Evolutionary conservation across 225 moss, liverwort and hornwort genomes (phyloP).

Genomic region (Polytrichum commune): DNA sequence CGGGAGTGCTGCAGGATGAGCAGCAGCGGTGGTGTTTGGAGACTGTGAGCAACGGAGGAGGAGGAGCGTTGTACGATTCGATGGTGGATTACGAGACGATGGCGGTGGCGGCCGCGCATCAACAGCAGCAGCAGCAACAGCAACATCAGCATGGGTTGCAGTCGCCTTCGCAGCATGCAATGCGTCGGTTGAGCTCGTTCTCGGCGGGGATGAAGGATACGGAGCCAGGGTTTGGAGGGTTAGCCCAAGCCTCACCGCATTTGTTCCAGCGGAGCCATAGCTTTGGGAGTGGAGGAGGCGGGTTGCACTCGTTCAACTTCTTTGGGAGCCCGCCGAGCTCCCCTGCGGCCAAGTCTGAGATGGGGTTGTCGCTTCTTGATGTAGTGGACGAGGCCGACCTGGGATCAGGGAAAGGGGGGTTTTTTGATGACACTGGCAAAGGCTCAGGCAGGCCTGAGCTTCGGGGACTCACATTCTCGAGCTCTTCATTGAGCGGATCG

Average conservation of each 20-base stretch:
- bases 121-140: conserved; percentile 6
- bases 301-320: conserved; percentile 48
- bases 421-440: conserved; percentile 47
- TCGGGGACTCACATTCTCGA: conserved; percentile 40
- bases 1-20: conserved; percentile 84
- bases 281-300: conserved; percentile 43
- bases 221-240: conserved; percentile 32
- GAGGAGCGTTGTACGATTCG: conserved; percentile 60
- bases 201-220: conserved; percentile 55
- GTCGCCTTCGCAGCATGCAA: conserved; percentile 42
- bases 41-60: conserved; percentile 32
- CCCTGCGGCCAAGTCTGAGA: conserved; percentile 58
- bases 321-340: conserved; percentile 62
- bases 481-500: conserved; percentile 44
- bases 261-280: conserved; percentile 82
- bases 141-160: conserved; percentile 17
- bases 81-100: conserved; percentile 56
- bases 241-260: conserved; percentile 35
- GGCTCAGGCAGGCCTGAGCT: conserved; percentile 38
- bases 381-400: conserved; percentile 59
- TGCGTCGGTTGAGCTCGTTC: conserved; percentile 75
- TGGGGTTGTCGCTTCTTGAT: conserved; percentile 48
- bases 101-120: conserved; percentile 5
- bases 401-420: conserved; percentile 25
- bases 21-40: conserved; percentile 62